Conservation (phyloP, 2,329 filamentous ascomycete genomes). For the Aspergillus thermomutatus region DNA sequence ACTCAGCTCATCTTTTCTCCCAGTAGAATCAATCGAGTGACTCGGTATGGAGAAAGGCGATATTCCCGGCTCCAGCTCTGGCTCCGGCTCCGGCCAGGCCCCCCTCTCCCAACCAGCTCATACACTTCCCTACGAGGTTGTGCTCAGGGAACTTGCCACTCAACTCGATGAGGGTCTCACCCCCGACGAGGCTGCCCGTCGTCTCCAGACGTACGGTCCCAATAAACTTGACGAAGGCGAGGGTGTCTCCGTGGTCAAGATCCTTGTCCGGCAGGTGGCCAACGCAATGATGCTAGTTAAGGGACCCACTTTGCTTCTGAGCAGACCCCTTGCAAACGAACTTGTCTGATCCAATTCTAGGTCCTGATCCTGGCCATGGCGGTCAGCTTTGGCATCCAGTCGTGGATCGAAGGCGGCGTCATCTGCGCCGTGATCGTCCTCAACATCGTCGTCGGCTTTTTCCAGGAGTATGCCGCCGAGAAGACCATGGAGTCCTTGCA, state of each 20-base stretch:
- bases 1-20: too few relatives aligned
- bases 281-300: conserved; percentile 66
- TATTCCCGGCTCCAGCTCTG: too few relatives aligned
- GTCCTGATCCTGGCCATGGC: conserved; percentile 76
- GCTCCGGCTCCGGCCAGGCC: background rate
- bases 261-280: conserved; percentile 63
- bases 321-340: conserved; percentile 23
- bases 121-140: conserved; percentile 52
- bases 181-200: conserved; percentile 51
- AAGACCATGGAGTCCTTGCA: conserved; percentile 61
- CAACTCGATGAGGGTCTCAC: conserved; percentile 58
- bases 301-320: conserved; percentile 8
- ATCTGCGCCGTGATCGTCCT: conserved; percentile 57
- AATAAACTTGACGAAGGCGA: conserved; percentile 64
- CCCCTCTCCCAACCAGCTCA: conserved; percentile 57
- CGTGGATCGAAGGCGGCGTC: conserved; percentile 59
- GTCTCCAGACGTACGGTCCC: conserved; percentile 56
- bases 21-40: background rate
- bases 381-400: conserved; percentile 54
- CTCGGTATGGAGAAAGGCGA: background rate
- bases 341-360: conserved; percentile 36
- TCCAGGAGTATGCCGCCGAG: conserved; percentile 60
- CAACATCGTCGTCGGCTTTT: conserved; percentile 59
- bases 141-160: conserved; percentile 54
- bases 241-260: conserved; percentile 68